phyloP scores from a whole-genome alignment of 306 rosid genomes.

The Prinsepia uniflora region DNA sequence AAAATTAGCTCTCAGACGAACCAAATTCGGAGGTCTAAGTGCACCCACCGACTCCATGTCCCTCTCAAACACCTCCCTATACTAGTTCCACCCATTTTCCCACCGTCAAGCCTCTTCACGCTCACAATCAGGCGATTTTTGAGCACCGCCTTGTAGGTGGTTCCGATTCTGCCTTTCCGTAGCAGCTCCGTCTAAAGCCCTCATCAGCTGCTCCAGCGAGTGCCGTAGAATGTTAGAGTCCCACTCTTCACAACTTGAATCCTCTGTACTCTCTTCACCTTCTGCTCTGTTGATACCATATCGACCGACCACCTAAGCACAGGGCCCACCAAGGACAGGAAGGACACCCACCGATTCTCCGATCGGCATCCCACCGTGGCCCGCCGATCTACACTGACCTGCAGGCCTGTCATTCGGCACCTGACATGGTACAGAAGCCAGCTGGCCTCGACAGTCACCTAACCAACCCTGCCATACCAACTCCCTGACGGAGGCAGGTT shows the following conservation, averaged over 20 bases:
- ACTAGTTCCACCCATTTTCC: slow-evolving; percentile 41
- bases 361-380: no score
- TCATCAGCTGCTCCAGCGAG: slow-evolving; percentile 79
- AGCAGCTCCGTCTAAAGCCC: slow-evolving; percentile 73
- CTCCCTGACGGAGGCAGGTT: no score
- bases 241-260: slow-evolving; percentile 71
- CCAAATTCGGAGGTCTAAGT: slow-evolving; percentile 79
- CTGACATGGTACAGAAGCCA: no score
- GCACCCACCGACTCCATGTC: slow-evolving; percentile 90
- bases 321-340: no score
- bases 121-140: slow-evolving; percentile 81
- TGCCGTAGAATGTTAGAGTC: slow-evolving; percentile 70
- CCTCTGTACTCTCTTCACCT: slow-evolving; percentile 57
- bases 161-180: slow-evolving; percentile 69
- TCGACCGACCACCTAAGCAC: no score
- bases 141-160: slow-evolving; percentile 72
- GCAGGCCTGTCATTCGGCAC: no score
- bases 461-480: no score
- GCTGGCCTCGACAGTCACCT: no score
- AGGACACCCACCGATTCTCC: no score
- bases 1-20: slow-evolving; percentile 68
- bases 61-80: slow-evolving; percentile 50
- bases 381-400: no score
- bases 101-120: slow-evolving; percentile 74
- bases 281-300: no score